Evolutionary conservation across 805 yeast species (phyloP).

Genomic region (Kockiozyma suomiensis): DNA sequence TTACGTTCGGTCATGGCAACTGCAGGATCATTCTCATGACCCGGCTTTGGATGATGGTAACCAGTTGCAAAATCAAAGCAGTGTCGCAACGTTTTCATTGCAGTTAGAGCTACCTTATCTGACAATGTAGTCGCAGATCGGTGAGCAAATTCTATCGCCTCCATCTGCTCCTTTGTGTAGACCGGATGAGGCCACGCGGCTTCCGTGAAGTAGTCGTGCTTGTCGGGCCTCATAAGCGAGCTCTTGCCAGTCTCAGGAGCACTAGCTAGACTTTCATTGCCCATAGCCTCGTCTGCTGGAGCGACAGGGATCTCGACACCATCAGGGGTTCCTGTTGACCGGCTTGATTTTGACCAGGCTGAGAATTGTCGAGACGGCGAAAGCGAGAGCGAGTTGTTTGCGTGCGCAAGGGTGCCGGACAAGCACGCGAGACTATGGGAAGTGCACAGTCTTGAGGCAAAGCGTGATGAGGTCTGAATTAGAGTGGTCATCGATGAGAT

Average conservation of each 20-base stretch:
- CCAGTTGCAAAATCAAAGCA: constrained; percentile 67
- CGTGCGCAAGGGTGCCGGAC: not conserved
- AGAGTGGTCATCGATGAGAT: not conserved
- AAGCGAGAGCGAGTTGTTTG: not conserved
- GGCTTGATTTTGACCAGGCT: not conserved
- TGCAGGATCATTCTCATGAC: constrained; percentile 40
- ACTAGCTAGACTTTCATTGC: constrained; percentile 1
- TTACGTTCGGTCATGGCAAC: constrained; percentile 61
- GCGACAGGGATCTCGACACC: constrained; percentile 6
- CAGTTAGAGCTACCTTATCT: constrained; percentile 56
- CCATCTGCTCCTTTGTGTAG: constrained; percentile 46
- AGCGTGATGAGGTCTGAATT: not conserved
- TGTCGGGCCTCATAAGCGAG: constrained; percentile 27
- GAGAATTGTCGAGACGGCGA: constrained; percentile 11
- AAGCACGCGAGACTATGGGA: not conserved
- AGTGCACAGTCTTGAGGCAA: not conserved
- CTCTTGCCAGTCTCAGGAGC: not conserved
- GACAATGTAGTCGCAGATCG: constrained; percentile 51
- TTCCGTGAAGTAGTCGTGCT: constrained; percentile 26
- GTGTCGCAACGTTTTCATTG: constrained; percentile 51
- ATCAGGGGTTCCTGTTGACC: not conserved
- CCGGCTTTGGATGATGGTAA: constrained; percentile 58
- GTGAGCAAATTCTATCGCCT: constrained; percentile 53
- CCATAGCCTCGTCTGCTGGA: not conserved
- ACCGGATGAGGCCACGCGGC: constrained; percentile 50